Conservation (phyloP, 495 filamentous ascomycete species). For the Pyrenula massariospora region DNA sequence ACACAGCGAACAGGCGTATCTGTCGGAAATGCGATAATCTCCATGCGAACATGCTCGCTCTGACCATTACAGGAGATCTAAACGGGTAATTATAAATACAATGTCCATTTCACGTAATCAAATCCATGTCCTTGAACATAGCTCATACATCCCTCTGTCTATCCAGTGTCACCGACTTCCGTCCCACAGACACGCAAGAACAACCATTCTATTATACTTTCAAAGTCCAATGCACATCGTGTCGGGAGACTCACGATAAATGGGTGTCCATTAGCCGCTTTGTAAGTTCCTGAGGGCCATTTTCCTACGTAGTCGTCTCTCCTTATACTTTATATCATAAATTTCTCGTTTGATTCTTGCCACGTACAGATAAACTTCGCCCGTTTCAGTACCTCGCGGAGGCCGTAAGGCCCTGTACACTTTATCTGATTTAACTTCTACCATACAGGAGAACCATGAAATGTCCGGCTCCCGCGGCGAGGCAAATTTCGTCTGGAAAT, state of each 20-base stretch:
- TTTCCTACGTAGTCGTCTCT: not conserved
- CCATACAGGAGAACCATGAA: conserved; percentile 63
- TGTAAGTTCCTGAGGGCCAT: conserved; percentile 38
- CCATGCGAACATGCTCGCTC: not conserved
- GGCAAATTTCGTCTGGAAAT: conserved; percentile 97
- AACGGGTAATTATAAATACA: not conserved
- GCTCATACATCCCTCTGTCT: not conserved
- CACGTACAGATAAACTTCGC: too few relatives aligned
- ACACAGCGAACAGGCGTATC: too few relatives aligned
- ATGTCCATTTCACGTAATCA: not conserved
- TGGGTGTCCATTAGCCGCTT: conserved; percentile 78
- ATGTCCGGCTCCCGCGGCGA: conserved; percentile 85
- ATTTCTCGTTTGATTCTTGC: too few relatives aligned
- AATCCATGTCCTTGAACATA: not conserved
- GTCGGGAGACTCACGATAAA: conserved; percentile 82
- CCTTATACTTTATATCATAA: too few relatives aligned
- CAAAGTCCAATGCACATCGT: conserved; percentile 92
- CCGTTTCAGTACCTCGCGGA: too few relatives aligned
- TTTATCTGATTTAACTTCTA: too few relatives aligned
- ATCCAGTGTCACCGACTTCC: conserved; percentile 80
- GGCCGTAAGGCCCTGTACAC: too few relatives aligned
- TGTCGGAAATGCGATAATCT: too few relatives aligned
- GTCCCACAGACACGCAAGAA: conserved; percentile 67
- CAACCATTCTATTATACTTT: conserved; percentile 91
- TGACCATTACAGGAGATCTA: not conserved